A percentile compares a stretch with the other conserved stretches of the same genome.
Evolutionary conservation across 768 basidiomycete species (phyloP).

Genomic region (Candolleomyces eurysporus): DNA sequence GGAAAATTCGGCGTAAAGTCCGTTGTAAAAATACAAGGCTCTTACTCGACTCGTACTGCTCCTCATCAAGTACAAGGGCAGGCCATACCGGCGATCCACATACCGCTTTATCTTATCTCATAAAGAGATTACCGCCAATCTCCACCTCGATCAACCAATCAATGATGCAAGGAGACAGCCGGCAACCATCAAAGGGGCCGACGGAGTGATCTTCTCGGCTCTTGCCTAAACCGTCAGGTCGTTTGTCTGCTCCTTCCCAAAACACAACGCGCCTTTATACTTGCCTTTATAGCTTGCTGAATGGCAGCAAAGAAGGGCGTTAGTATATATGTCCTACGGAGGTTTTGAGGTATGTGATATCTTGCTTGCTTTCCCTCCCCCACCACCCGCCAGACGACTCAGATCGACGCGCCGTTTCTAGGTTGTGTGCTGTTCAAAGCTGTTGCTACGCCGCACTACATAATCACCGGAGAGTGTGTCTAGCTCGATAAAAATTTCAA

Average conservation of each 20-base stretch:
- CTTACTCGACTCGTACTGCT: no score
- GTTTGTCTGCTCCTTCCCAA: conserved; percentile 1
- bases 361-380: background rate
- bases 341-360: background rate
- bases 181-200: background rate
- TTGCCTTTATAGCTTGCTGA: background rate
- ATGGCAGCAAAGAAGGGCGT: background rate
- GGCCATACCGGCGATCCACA: no score
- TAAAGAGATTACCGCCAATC: background rate
- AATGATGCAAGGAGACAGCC: background rate
- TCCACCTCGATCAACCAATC: background rate
- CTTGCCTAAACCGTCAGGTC: conserved; percentile 1
- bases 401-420: background rate
- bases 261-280: conserved; percentile 7
- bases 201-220: background rate
- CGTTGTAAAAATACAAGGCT: no score
- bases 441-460: background rate
- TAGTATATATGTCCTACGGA: background rate
- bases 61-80: no score
- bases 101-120: no score
- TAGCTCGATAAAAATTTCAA: no score
- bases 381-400: background rate
- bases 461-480: no score
- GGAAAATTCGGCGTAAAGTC: no score
- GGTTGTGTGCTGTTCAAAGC: background rate